Conservation (phyloP, 495 filamentous ascomycete species). For the Neurospora tetrasperma region DNA sequence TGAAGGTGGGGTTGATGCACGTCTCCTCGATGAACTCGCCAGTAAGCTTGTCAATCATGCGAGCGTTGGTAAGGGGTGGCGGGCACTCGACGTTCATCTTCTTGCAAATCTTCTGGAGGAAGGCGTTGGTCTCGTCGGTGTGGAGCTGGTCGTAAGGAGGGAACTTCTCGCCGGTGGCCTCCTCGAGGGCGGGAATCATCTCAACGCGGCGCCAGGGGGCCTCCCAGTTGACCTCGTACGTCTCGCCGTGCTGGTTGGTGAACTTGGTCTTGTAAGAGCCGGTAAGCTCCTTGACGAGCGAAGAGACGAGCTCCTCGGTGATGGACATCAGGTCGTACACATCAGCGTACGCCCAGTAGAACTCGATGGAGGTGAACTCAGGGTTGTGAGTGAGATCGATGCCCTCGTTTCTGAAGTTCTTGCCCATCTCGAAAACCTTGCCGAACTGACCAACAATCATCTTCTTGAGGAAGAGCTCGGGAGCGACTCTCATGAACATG, state of each 20-base stretch:
- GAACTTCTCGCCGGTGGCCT: slow-evolving; percentile 85
- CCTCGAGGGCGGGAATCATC: slow-evolving; percentile 93
- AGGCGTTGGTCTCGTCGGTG: slow-evolving; percentile 75
- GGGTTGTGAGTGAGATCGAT: slow-evolving; percentile 90
- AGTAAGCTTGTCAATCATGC: slow-evolving; percentile 95
- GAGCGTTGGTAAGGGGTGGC: slow-evolving; percentile 83
- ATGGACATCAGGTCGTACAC: slow-evolving; percentile 85
- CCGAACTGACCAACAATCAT: slow-evolving; percentile 82
- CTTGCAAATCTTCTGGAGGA: slow-evolving; percentile 72
- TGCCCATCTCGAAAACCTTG: slow-evolving; percentile 80
- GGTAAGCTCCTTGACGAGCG: slow-evolving; percentile 82
- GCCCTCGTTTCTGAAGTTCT: slow-evolving; percentile 91
- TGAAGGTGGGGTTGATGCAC: slow-evolving; percentile 94
- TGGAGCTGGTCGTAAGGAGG: slow-evolving; percentile 81
- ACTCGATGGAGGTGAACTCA: slow-evolving; percentile 89
- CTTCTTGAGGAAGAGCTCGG: slow-evolving; percentile 91
- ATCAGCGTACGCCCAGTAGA: slow-evolving; percentile 94
- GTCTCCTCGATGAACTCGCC: slow-evolving; percentile 93
- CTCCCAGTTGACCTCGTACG: slow-evolving; percentile 89
- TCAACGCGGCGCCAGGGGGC: slow-evolving; percentile 86
- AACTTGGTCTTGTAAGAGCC: slow-evolving; percentile 78
- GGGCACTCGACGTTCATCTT: slow-evolving; percentile 87
- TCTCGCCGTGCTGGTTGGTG: slow-evolving; percentile 69
- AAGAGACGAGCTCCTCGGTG: slow-evolving; percentile 88
- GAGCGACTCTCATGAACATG: slow-evolving; percentile 81